Evolutionary conservation across 345 rosid genomes (phyloP), one percentile per base, ranked within the genome.

Genomic region (Bretschneidera sinensis): DNA sequence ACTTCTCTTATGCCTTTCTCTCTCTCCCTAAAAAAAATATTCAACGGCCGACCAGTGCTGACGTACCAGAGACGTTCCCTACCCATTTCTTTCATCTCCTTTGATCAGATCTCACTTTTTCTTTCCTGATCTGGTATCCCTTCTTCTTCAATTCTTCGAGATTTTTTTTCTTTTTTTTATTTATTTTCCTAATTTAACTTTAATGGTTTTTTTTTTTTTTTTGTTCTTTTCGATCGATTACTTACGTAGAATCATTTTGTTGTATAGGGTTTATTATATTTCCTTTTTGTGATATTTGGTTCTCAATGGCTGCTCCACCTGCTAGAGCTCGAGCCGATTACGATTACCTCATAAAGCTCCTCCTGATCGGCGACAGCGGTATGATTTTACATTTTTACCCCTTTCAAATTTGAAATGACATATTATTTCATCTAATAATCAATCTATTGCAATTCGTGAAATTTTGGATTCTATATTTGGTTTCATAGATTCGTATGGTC

Each of bases 271-370:
- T 31, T 55, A 18, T 21, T 55, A 5, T 55, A 21, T 13, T 45
- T 25, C 17, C n/a, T 8, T 21, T 31, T 54, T 50, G 51, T 57
- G 31, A 14, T 31, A 17, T 28, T 59, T 23, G 64, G 18, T 15
- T 18, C 23, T 52, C 68, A 57, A 83, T 83, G 88, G 79, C 88
- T 62, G 86, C 86, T 76, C 89, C 92, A 65, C 88, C 88, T 61
- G 81, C 86, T 51, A 81, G 92, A 83, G 88, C 85, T 62, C 84
- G 92, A 23, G 92, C 92, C 64, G 92, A 81, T 81, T 81, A 85
- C 59, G 92, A 85, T 69, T 85, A 71, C 75, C 92, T 85, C 53
- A 76, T 83, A 23, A 85, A 85, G 64, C 92, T 83, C 45, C 81
- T 85, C 15, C 66, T 83, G 73, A 83, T 85, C 80, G 81, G 86